Conservation (phyloP, 768 basidiomycete genomes). For the Artomyces pyxidatus region DNA sequence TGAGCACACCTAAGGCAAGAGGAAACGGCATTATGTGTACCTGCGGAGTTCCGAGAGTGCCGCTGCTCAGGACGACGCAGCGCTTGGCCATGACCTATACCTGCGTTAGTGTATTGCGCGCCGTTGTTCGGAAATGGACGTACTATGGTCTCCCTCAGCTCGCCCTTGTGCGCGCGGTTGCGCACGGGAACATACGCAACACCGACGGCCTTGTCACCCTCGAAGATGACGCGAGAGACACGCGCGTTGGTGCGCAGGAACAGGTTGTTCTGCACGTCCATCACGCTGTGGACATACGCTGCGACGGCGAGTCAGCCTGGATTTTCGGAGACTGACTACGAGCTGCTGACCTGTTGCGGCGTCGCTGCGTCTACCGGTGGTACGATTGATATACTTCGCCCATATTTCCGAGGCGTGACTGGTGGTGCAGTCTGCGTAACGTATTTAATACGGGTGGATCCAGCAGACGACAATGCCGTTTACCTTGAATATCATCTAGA, state of each 20-base stretch:
- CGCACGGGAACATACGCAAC: constrained; percentile 60
- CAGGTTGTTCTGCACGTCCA: constrained; percentile 60
- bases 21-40: too few species aligned
- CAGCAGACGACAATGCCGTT: background rate
- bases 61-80: constrained; percentile 57
- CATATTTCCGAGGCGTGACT: constrained; percentile 61
- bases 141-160: constrained; percentile 51
- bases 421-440: constrained; percentile 42
- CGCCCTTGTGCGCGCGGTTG: constrained; percentile 45
- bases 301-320: background rate
- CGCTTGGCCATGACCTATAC: constrained; percentile 33
- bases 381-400: constrained; percentile 72
- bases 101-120: background rate
- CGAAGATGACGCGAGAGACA: constrained; percentile 65
- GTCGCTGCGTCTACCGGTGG: constrained; percentile 64
- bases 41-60: constrained; percentile 63
- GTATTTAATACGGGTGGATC: background rate
- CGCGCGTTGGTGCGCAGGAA: constrained; percentile 59
- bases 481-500: constrained; percentile 57
- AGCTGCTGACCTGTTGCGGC: constrained; percentile 47
- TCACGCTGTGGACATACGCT: constrained; percentile 66
- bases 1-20: too few species aligned
- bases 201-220: constrained; percentile 63
- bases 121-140: constrained; percentile 6
- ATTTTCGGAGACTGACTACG: background rate